Base-by-base conservation (phyloP, 306 rosid genomes). In the Vigna mungo region DNA sequence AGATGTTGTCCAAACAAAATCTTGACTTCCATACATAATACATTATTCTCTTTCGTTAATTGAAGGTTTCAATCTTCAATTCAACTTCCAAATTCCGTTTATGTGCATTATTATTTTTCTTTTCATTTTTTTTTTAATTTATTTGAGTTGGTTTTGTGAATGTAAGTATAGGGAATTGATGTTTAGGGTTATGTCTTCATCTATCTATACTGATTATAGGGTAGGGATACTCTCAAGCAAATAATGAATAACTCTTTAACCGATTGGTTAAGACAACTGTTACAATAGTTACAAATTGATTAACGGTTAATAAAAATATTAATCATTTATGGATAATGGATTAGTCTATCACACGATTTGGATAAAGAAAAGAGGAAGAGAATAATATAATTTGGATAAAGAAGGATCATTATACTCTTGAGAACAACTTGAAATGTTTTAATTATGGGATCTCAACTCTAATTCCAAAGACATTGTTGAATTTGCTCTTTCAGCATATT, bases 1-100 rank as follows among this genome's bases (percentile, higher is more conserved):
- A 55, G 97, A 94, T 74, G 96, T 94, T 41, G 86, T 79, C 43
- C 74, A 89, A 71, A 74, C 75, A 54, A 63, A 70, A 9, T 82
- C 66, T 27, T 72, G 12, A 74, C n/a, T 11, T 43, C 14, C 14
- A 11, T 14, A 7, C 4, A 9, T 9, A 4, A 11, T 14, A 7
- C 4, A 9, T 9, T 0, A 3, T 21, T 80, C 12, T 20, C 10
- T 6, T 41, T 62, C 0, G n/a, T 39, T 51, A 41, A 43, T 44
- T 67, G 21, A 51, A 77, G 75, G 53, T 60, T 81, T 62, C 10
- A 30, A 9, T 27, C 27, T 80, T 62, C 10, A 41, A 6, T 27
- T 59, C 7, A 56, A 25, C 32, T 71, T 15, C 2, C 27, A 43
- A 62, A 44, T 46, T 77, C 47, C 1, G 6, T 60, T 66, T 51